Base-by-base conservation (phyloP, 139 green algal species). In the Coelastrella sp. region DNA sequence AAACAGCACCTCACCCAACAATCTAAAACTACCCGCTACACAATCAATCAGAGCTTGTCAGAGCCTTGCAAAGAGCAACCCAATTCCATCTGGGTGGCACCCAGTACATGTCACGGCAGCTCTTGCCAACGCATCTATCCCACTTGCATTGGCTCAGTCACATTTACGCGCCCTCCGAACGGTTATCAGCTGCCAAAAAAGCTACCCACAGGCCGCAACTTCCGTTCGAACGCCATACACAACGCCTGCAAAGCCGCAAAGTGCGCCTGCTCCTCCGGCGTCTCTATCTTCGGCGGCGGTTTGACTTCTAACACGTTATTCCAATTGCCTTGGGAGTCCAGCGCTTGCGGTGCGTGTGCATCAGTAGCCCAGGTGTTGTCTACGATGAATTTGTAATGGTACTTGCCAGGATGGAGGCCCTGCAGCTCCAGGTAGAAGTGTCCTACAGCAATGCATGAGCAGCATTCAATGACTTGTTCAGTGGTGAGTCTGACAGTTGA, bases 361-460 rank as follows among this genome's bases (percentile, higher is more conserved):
- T 98, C 96, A 10, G 96, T 89, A 2, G 92, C 91, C 96, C 96
- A 98, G 32, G 87, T 93, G 74, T 93, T 93, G 80, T 98, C 95
- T 59, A 98, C 92, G 23, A 98, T 96, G 94, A 93, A 97, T 85
- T 98, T 98, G 94, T 96, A 98, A 88, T 92, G 92, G 90, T 98
- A 96, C 0, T 88, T 57, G 3, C 96, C 96, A 0, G 96, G 96
- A 7, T 76, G 85, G 54, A 97, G 74, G 60, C 96, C 95, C 74
- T 92, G 65, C 17, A 96, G 61, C 88, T 93, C 92, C 60, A 96
- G 79, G 80, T 93, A 94, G 71, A 94, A 95, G 54, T 88, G 66
- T 20, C 71, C 88, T 91, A 80, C 66, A 32, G 13, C 68, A 47
- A 5, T 32, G 4, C 0, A 76, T 3, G 6, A 59, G 20, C 7